Conservation (phyloP, 2,329 filamentous ascomycete species). For the Aspergillus proliferans region DNA sequence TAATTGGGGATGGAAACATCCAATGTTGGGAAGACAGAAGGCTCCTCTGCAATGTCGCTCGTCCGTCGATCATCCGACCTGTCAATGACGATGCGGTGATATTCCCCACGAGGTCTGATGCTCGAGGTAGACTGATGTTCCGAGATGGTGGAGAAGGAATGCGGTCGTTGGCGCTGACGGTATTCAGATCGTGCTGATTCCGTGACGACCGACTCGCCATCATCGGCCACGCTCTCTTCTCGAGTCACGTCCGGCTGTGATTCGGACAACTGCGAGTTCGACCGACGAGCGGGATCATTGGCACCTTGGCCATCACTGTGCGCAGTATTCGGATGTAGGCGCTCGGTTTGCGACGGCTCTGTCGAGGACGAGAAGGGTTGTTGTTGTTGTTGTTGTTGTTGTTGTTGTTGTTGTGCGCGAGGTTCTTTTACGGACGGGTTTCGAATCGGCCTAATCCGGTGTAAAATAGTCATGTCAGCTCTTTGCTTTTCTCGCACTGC, state of each 20-base stretch:
- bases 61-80: slow-evolving; percentile 60
- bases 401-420: slow-evolving; percentile 15
- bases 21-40: slow-evolving; percentile 48
- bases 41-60: slow-evolving; percentile 52
- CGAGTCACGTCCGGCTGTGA: slow-evolving; percentile 23
- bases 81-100: slow-evolving; percentile 70
- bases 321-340: slow-evolving; percentile 37
- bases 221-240: slow-evolving; percentile 17
- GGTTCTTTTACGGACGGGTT: slow-evolving; percentile 27
- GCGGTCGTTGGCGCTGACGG: slow-evolving; percentile 50
- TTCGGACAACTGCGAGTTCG: slow-evolving; percentile 37
- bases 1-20: slow-evolving; percentile 78
- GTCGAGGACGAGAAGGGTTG: slow-evolving; percentile 39
- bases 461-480: slow-evolving; percentile 4
- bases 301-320: slow-evolving; percentile 22
- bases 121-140: slow-evolving; percentile 47
- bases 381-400: not conserved
- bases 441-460: slow-evolving; percentile 27
- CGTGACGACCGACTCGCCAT: slow-evolving; percentile 16
- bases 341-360: slow-evolving; percentile 55
- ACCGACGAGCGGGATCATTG: slow-evolving; percentile 33
- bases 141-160: slow-evolving; percentile 71
- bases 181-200: slow-evolving; percentile 18
- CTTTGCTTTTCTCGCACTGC: not conserved
- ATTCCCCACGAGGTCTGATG: slow-evolving; percentile 54